Base-by-base conservation (phyloP, 2,329 filamentous ascomycete genomes). In the Aschersonia sp. region DNA sequence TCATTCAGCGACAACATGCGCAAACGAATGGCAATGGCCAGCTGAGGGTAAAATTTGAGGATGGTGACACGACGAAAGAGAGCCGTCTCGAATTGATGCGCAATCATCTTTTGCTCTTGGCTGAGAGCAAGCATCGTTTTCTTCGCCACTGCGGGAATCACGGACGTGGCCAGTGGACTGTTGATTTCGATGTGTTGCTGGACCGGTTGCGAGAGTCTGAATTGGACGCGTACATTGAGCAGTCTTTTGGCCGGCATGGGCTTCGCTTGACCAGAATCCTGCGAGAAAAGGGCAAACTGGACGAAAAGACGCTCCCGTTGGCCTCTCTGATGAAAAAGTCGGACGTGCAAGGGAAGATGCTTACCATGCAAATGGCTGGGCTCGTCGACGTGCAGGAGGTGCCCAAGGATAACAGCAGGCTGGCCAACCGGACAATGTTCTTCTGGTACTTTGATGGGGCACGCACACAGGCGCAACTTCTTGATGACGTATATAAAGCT, bases 341-440 rank as follows among this genome's bases (percentile, higher is more conserved):
- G 49, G 87, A 95, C 47, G 79, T 97, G 30, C 86, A 92, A 44
- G 80, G 83, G 49, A 84, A 88, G 52, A 82, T 97, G 64, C 82
- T 86, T 11, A 79, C 82, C 51, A 85, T 98, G 74, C 86, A 94
- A 55, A 81, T 87, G 62, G 80, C 81, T 14, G 90, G 92, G 2
- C 82, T 92, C 51, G 79, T 95, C 10, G 87, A 97, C 54, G 79
- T 94, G 5, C 92, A 98, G 62, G 92, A 98, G 67, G 83, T 98
- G 1, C 92, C 92, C 1, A 85, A 86, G 54, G 90, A 97, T 58
- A 83, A 83, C 53, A 83, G 81, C 51, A 82, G 88, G 35, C 77
- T 84, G 56, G 86, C 89, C 1, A 85, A 82, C 52, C 80, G 87
- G 46, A 94, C 88, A 0, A 76, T 95, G 30, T 97, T 89, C 62